Base-by-base conservation (phyloP, 345 rosid genomes). In the Rhodamnia argentea region DNA sequence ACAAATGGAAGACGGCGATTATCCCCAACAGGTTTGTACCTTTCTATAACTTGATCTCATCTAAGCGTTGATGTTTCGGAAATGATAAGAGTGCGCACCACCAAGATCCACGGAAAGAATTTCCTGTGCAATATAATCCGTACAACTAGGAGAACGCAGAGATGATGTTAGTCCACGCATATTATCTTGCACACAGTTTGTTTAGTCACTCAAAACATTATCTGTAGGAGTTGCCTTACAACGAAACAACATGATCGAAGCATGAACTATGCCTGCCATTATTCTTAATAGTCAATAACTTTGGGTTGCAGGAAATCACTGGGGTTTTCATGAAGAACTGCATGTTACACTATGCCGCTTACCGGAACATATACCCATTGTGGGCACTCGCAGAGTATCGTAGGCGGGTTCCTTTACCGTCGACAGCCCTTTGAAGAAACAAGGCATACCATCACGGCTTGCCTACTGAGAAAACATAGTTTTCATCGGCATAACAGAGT, bases 1-100 rank as follows among this genome's bases (percentile, higher is more conserved):
- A 26, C 98, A 95, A 55, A 37, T 90, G 53, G 94, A 88, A 55
- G 88, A 90, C 76, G 98, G 98, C 6, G 94, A 91, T 84, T 96
- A 93, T 75, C 98, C 99, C 4, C 93, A 92, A 60, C 89, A 92
- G 94, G 94, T 93, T 84, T n/a, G 20, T 20, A 62, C 47, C 47
- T 70, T 70, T 42, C 47, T 18, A 70, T 32, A 20, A 70, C 47
- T 70, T 37, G 81, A 70, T 70, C 24, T 37, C 47, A 37, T 18
- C 4, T 1, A 20, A 12, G 40, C 13, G 44, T 70, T 70, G 40
- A 37, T 9, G 10, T 70, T 26, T 70, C 24, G 81, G 47, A 18
- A 37, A 70, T 37, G 37, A 70, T 11, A 18, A 18, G 26, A 32
- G 78, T 4, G 26, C 13, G 11, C 2, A 15, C 29, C 11, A 7